A percentile compares a stretch with the other conserved stretches of the same genome.
These are phyloP conservation scores for Geotrichum bryndzae DNA, from an alignment of 1,139 yeast species.

Conservation along the genomic window DNA sequence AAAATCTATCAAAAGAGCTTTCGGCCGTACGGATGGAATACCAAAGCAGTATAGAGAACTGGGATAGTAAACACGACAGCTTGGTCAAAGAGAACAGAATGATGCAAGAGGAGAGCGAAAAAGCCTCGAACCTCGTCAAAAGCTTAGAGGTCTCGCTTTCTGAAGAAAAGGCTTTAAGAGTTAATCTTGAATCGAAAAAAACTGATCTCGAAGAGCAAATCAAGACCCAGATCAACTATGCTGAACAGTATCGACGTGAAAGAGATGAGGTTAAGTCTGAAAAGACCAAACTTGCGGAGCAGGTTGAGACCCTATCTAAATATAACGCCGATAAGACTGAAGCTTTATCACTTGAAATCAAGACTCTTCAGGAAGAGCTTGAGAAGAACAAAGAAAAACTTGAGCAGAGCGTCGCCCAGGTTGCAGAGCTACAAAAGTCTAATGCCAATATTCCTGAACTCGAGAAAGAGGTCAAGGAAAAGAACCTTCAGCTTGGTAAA, in stretches of 20 bases:
- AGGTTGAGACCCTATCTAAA: neutral
- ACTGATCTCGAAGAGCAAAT: slow-evolving; percentile 16
- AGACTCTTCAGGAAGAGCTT: neutral
- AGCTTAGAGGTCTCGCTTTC: slow-evolving; percentile 38
- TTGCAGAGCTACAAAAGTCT: slow-evolving; percentile 31
- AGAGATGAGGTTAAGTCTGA: slow-evolving; percentile 13
- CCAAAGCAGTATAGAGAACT: slow-evolving; percentile 33
- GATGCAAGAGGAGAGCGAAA: slow-evolving; percentile 31
- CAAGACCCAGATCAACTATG: slow-evolving; percentile 14
- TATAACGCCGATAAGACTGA: neutral
- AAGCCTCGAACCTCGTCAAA: slow-evolving; percentile 36
- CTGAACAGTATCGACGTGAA: slow-evolving; percentile 16
- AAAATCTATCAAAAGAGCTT: slow-evolving; percentile 49
- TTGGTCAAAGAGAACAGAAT: slow-evolving; percentile 16
- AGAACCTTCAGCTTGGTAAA: slow-evolving; percentile 77
- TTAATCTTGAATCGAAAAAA: slow-evolving; percentile 23
- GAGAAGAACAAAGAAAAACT: neutral
- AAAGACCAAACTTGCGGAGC: neutral
- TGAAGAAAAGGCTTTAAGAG: slow-evolving; percentile 32
- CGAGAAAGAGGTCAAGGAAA: slow-evolving; percentile 58
- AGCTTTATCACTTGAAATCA: neutral
- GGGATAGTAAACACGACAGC: slow-evolving; percentile 41
- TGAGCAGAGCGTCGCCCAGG: slow-evolving; percentile 4
- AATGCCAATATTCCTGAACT: slow-evolving; percentile 31
- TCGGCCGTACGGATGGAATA: slow-evolving; percentile 43